Evolutionary conservation across 2,329 filamentous ascomycete genomes (phyloP).

Genomic region (Beauveria rudraprayagi): DNA sequence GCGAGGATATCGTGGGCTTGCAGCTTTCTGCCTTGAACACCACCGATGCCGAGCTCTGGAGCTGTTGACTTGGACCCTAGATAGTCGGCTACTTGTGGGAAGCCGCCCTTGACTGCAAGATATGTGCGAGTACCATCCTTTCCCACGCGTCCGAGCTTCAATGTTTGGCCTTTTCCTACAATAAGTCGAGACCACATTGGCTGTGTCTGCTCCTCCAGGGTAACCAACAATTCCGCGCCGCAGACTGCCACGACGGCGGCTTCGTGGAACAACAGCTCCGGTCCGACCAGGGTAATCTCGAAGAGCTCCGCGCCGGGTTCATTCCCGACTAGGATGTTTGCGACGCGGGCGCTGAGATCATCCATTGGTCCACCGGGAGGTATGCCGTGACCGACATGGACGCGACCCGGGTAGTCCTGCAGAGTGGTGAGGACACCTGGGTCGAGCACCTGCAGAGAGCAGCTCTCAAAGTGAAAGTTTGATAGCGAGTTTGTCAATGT

Average conservation of each 20-base stretch:
- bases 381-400: slow-evolving; percentile 48
- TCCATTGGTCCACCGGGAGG: slow-evolving; percentile 56
- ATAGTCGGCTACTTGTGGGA: slow-evolving; percentile 39
- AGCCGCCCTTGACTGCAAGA: slow-evolving; percentile 40
- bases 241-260: slow-evolving; percentile 48
- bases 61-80: slow-evolving; percentile 53
- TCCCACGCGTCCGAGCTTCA: slow-evolving; percentile 46
- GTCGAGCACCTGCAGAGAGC: slow-evolving; percentile 47
- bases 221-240: slow-evolving; percentile 44
- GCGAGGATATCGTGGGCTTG: slow-evolving; percentile 44
- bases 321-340: slow-evolving; percentile 54
- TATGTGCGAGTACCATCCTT: slow-evolving; percentile 48
- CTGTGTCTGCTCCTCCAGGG: slow-evolving; percentile 38
- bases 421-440: slow-evolving; percentile 50
- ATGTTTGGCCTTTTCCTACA: slow-evolving; percentile 35
- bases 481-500: slow-evolving; percentile 51
- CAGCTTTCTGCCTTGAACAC: slow-evolving; percentile 50
- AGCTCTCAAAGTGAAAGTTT: slow-evolving; percentile 38
- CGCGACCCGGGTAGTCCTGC: slow-evolving; percentile 51
- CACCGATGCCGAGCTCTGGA: slow-evolving; percentile 49
- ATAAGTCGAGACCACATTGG: slow-evolving; percentile 48
- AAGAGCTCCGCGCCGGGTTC: slow-evolving; percentile 40
- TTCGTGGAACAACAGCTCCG: slow-evolving; percentile 47
- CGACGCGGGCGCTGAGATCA: slow-evolving; percentile 45
- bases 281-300: slow-evolving; percentile 53